Evolutionary conservation across 164 flowering plant species (phyloP).

Genomic region (Tetracentron sinense): DNA sequence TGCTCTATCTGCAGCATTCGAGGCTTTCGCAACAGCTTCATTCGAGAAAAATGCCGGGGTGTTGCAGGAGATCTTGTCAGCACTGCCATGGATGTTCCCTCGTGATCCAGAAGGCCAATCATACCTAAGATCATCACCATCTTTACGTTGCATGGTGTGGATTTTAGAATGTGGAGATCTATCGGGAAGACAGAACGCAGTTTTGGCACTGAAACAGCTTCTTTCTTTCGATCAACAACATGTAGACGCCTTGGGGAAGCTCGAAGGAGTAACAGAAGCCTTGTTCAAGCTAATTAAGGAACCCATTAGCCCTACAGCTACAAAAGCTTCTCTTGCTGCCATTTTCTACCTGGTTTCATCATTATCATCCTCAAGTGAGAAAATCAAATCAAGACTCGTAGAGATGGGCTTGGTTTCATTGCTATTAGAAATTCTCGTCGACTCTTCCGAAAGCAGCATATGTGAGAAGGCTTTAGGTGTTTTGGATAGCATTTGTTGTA

Average conservation of each 20-base stretch:
- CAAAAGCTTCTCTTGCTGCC: slow-evolving; percentile 48
- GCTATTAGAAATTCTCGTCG: slow-evolving; percentile 53
- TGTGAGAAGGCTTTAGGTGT: slow-evolving; percentile 66
- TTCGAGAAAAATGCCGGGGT: slow-evolving; percentile 18
- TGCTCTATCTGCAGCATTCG: slow-evolving; percentile 39
- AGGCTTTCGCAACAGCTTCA: slow-evolving; percentile 25
- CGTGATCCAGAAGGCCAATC: slow-evolving; percentile 33
- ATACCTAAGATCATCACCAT: slow-evolving; percentile 29
- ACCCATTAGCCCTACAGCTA: slow-evolving; percentile 53
- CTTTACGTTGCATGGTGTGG: slow-evolving; percentile 44
- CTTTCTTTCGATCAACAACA: slow-evolving; percentile 26
- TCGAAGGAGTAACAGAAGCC: slow-evolving; percentile 42
- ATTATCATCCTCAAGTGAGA: slow-evolving; percentile 7
- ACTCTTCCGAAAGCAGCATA: slow-evolving; percentile 46
- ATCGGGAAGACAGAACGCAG: slow-evolving; percentile 41
- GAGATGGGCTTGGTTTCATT: slow-evolving; percentile 46
- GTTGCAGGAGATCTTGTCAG: slow-evolving; percentile 43
- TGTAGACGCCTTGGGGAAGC: slow-evolving; percentile 16
- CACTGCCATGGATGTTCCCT: slow-evolving; percentile 33
- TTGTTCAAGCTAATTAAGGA: slow-evolving; percentile 44
- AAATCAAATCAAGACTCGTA: slow-evolving; percentile 21
- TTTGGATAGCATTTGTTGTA: slow-evolving; percentile 41
- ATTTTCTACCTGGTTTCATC: slow-evolving; percentile 44
- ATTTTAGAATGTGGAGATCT: slow-evolving; percentile 40
- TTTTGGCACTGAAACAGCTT: slow-evolving; percentile 39